phyloP scores from a whole-genome alignment of 495 filamentous ascomycete genomes.

The Cryomyces minteri region DNA sequence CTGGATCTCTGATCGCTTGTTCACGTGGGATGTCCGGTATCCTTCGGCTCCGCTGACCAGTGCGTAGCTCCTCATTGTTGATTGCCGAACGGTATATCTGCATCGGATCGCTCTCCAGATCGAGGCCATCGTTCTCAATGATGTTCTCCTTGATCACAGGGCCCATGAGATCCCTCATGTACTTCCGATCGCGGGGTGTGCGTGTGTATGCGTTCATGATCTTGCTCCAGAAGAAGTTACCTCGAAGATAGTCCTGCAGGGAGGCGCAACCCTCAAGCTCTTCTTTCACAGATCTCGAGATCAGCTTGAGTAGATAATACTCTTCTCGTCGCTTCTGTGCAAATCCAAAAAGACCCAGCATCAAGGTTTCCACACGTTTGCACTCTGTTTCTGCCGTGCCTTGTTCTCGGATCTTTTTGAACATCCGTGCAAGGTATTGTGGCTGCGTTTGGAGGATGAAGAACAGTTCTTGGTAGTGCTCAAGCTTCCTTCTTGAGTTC shows the following conservation, averaged over 20 bases:
- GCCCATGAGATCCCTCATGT: slow-evolving; percentile 66
- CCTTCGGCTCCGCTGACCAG: slow-evolving; percentile 62
- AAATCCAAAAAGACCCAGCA: slow-evolving; percentile 95
- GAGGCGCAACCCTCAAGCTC: slow-evolving; percentile 59
- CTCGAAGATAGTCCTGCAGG: slow-evolving; percentile 71
- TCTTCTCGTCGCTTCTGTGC: slow-evolving; percentile 93
- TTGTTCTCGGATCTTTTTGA: slow-evolving; percentile 65
- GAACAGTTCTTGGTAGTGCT: slow-evolving; percentile 94
- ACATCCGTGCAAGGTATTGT: slow-evolving; percentile 78
- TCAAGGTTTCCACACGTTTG: slow-evolving; percentile 76
- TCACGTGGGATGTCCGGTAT: slow-evolving; percentile 71
- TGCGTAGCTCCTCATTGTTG: slow-evolving; percentile 91
- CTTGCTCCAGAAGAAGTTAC: slow-evolving; percentile 84
- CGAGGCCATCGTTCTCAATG: slow-evolving; percentile 74
- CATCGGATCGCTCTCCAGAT: slow-evolving; percentile 92
- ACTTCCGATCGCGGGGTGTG: slow-evolving; percentile 83
- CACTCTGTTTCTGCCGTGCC: slow-evolving; percentile 81
- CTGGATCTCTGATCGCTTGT: slow-evolving; percentile 79
- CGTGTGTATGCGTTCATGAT: slow-evolving; percentile 75
- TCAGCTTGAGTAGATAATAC: slow-evolving; percentile 86
- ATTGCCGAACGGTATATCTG: slow-evolving; percentile 91
- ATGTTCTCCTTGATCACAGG: slow-evolving; percentile 72
- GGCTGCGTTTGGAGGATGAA: slow-evolving; percentile 95
- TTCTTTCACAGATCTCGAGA: slow-evolving; percentile 65
- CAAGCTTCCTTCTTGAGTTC: slow-evolving; percentile 80